A percentile compares a stretch with the other conserved stretches of the same genome.
These are phyloP conservation scores for Rugonectria rugulosa DNA, from an alignment of 2,329 filamentous ascomycete species.

Conservation along the genomic window DNA sequence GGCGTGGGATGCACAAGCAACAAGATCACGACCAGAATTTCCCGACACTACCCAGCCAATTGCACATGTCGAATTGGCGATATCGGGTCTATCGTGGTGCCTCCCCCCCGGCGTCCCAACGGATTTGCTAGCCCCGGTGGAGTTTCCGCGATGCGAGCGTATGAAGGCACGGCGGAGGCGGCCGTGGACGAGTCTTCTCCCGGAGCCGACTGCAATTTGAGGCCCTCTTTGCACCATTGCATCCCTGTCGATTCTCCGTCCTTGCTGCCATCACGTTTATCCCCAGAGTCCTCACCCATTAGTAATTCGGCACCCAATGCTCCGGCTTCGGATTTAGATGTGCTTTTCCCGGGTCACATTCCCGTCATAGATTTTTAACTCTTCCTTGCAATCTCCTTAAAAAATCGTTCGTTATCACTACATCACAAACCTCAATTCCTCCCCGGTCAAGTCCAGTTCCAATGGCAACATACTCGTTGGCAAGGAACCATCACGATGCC, in stretches of 20 bases:
- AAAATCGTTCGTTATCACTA: not conserved
- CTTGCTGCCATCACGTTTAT: not conserved
- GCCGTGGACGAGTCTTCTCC: not conserved
- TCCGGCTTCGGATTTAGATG: not conserved
- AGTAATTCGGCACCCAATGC: constrained; percentile 6
- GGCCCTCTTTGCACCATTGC: constrained; percentile 11
- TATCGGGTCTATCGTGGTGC: not conserved
- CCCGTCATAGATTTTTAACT: not conserved
- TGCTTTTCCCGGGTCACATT: not conserved
- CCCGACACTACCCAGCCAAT: not conserved
- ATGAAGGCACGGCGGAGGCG: not conserved
- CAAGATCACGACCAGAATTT: not conserved
- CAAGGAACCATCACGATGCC: not conserved
- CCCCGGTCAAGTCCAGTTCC: not conserved
- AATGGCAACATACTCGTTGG: not conserved
- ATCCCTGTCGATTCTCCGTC: constrained; percentile 7
- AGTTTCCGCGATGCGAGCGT: not conserved
- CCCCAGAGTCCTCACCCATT: not conserved
- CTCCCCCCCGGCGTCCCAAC: not conserved
- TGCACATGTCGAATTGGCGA: not conserved
- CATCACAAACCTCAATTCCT: no score
- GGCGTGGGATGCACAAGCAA: no score
- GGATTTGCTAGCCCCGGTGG: not conserved
- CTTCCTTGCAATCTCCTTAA: not conserved
- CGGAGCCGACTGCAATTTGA: not conserved